These are phyloP conservation scores for Vanrija pseudolonga DNA, from an alignment of 1,284 basidiomycete species.

Conservation along the genomic window DNA sequence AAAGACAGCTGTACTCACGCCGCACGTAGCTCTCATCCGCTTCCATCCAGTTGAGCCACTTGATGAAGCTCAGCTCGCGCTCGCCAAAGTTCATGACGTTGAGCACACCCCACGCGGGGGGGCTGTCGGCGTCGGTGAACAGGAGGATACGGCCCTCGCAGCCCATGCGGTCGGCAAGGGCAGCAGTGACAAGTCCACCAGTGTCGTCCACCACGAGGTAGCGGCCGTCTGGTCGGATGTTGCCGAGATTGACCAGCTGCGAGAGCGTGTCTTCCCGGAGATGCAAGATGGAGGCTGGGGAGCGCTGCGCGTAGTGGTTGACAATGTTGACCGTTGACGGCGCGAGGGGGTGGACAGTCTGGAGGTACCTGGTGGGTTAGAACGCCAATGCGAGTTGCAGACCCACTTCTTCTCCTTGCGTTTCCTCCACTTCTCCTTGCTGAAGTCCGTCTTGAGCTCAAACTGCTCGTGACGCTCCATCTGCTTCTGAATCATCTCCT, in stretches of 20 bases:
- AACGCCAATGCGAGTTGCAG: neutral
- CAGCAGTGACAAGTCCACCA: conserved; percentile 81
- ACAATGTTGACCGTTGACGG: conserved; percentile 85
- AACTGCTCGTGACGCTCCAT: conserved; percentile 87
- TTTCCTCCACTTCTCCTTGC: conserved; percentile 94
- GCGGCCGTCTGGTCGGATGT: conserved; percentile 77
- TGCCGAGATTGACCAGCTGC: conserved; percentile 79
- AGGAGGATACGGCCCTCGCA: conserved; percentile 77
- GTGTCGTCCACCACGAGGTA: conserved; percentile 91
- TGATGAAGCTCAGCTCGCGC: conserved; percentile 59
- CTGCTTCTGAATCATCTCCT: conserved; percentile 91
- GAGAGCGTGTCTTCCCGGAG: conserved; percentile 84
- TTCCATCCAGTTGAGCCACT: conserved; percentile 87
- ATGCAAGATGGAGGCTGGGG: conserved; percentile 71
- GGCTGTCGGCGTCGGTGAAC: conserved; percentile 86
- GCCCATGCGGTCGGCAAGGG: conserved; percentile 79
- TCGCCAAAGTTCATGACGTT: conserved; percentile 80
- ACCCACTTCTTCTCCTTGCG: conserved; percentile 88
- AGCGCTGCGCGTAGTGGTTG: conserved; percentile 70
- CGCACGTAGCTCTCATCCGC: conserved; percentile 63
- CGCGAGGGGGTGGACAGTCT: conserved; percentile 81
- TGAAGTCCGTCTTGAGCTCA: conserved; percentile 88
- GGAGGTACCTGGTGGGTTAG: conserved; percentile 66
- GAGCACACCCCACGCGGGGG: conserved; percentile 84
- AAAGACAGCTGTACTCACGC: conserved; percentile 24